Base-by-base conservation (phyloP, 257 asterid genomes). In the Gentiana dahurica region DNA sequence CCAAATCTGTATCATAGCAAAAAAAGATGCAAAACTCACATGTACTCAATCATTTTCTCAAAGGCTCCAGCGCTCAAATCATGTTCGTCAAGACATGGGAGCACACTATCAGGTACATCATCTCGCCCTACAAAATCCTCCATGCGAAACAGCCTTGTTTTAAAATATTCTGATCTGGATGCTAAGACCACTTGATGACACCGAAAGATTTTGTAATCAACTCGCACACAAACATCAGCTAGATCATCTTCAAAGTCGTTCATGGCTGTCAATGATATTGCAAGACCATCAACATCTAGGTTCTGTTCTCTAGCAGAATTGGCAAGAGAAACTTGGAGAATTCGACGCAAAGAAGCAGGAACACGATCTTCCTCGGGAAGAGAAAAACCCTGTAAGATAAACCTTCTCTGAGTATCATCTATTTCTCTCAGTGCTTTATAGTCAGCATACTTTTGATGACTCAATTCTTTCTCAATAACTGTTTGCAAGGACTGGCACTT, bases 121-220 rank as follows among this genome's bases (percentile, higher is more conserved):
- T 75, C 79, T 46, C 68, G 76, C 63, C 80, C 89, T 60, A 70
- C 80, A 64, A 82, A 90, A 67, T 84, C 85, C 8, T 78, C 71
- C 76, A 82, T 79, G 52, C 86, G 87, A n/a, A 88, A 80, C 68
- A 90, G 65, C 61, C 96, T 84, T n/a, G 98, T 82, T 77, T 74
- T 90, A 63, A 90, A 90, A 71, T 90, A 87, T 57, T 90, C 98
- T 8, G 98, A 90, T 65, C 98, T 80, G 35, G 96, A 82, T 58
- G 95, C 96, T 68, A 90, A 77, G 66, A 87, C 68, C 58, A 84
- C 93, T 74, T 83, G 89, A 77, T 90, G 98, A 82, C 95, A 87
- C 38, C 89, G 81, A 53, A 90, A 84, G 59, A 69, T 69, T 71
- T 71, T 82, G 55, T 74, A 60, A 56, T 84, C 96, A 64, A 82